Evolutionary conservation across 176 grass and related monocot genomes (phyloP).

Genomic region (Cenchrus fungigraminus): DNA sequence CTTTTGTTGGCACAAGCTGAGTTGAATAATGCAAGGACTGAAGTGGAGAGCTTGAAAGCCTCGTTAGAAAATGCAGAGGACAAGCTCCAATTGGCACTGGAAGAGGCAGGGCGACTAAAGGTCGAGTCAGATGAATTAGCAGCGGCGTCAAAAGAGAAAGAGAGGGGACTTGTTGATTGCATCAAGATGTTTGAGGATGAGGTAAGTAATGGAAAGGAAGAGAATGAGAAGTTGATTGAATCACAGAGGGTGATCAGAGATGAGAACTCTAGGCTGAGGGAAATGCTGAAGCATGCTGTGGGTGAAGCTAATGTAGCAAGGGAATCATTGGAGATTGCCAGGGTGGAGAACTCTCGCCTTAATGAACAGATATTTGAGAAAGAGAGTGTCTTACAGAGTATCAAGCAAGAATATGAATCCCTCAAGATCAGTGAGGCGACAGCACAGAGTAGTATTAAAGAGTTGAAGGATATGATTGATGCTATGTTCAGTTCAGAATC

Average conservation of each 20-base stretch:
- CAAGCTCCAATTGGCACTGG: conserved; percentile 50
- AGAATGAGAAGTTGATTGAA: conserved; percentile 75
- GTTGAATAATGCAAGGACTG: conserved; percentile 57
- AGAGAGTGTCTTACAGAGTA: conserved; percentile 59
- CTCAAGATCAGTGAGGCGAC: conserved; percentile 84
- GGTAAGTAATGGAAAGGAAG: conserved; percentile 58
- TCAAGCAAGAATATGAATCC: conserved; percentile 82
- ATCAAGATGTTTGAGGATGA: conserved; percentile 73
- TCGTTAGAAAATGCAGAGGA: conserved; percentile 38
- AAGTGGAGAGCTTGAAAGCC: conserved; percentile 53
- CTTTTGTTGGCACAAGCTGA: conserved; percentile 52
- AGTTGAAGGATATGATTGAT: conserved; percentile 75
- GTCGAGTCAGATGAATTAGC: conserved; percentile 53
- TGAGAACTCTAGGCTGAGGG: conserved; percentile 75
- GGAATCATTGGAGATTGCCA: conserved; percentile 75
- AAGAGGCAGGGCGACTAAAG: conserved; percentile 58
- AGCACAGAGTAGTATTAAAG: conserved; percentile 68
- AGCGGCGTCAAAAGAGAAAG: conserved; percentile 67
- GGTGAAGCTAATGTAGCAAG: conserved; percentile 68
- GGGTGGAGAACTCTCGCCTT: conserved; percentile 72
- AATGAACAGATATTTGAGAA: conserved; percentile 73
- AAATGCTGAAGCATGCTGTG: conserved; percentile 84
- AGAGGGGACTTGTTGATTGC: conserved; percentile 67
- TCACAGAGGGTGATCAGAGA: conserved; percentile 73
- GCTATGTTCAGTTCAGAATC: conserved; percentile 64